Base-by-base conservation (phyloP, 768 basidiomycete genomes). In the Tulasnella sp. region DNA sequence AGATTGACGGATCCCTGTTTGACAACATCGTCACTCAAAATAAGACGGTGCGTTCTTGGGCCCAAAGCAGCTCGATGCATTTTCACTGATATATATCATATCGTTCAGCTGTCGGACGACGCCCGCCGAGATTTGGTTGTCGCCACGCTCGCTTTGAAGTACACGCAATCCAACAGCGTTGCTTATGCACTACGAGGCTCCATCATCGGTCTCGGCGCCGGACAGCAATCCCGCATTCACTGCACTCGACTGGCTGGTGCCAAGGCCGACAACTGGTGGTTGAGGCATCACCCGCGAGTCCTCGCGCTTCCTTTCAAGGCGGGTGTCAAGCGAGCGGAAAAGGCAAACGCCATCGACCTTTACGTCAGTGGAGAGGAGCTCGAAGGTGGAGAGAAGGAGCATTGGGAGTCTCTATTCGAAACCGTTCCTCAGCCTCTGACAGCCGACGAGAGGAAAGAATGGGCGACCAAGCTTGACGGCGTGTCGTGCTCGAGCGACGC, bases 211-310 rank as follows among this genome's bases (percentile, higher is more conserved):
- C 92, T 98, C 72, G 98, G 98, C 44, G 98, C 98, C 0, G 98
- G 97, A 18, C 98, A 99, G 84, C 98, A 99, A 85, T 99, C 97
- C 6, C 94, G 98, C 56, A 99, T 99, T 84, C 98, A 99, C 88
- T 99, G 98, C 87, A 99, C 98, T 21, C 94, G 98, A 40, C 92
- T 99, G 71, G 98, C 98, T 3, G 98, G 98, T 3, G 91, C 92
- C 75, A 99, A 99, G 86, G 96, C 97, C n/a, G 98, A 99, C 86
- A 89, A 96, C 82, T 99, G 98, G 98, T 99, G 98, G 97, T 89
- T 99, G 78, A 92, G 98, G 18, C 96, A 99, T 87, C 96, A 99
- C 86, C 93, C 97, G 1, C 92, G 94, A 71, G 97, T 98, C 68
- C 92, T 98, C 81, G 88, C 89, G 4, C 90, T 99, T 34, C 94